Conservation (phyloP, 2,329 filamentous ascomycete species). For the Didymella exigua region DNA sequence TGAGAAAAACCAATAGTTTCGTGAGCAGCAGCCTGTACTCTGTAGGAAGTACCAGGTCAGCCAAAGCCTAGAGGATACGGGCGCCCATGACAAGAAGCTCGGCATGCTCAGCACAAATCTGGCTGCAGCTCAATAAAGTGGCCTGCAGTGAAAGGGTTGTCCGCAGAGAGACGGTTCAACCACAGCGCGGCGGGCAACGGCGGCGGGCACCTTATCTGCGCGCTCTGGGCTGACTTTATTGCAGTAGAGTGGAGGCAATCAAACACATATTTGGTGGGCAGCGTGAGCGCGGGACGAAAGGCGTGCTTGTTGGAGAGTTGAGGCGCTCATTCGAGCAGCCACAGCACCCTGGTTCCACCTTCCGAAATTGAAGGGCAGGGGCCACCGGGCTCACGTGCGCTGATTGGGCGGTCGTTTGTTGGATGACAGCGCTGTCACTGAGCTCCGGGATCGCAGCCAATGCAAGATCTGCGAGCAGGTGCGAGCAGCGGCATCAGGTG, state of each 20-base stretch:
- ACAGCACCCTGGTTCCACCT: conserved; percentile 17
- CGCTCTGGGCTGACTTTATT: conserved; percentile 4
- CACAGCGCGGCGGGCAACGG: background rate
- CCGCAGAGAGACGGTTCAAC: conserved; percentile 8
- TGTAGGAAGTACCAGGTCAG: background rate
- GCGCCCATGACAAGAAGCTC: background rate
- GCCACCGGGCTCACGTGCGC: conserved; percentile 1
- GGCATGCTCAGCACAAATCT: conserved; percentile 6
- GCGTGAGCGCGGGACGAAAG: background rate
- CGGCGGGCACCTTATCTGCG: conserved; percentile 7
- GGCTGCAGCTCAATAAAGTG: conserved; percentile 16
- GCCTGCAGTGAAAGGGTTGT: conserved; percentile 4
- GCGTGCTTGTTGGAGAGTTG: conserved; percentile 1
- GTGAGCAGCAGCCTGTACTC: background rate
- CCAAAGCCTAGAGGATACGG: conserved; percentile 4
- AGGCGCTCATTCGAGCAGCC: conserved; percentile 15
- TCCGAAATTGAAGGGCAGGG: conserved; percentile 16
- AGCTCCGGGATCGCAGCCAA: background rate
- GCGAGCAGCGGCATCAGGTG: conserved; percentile 1
- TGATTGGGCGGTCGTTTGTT: conserved; percentile 7
- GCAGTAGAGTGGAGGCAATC: conserved; percentile 9
- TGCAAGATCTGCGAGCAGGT: conserved; percentile 3
- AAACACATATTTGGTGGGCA: conserved; percentile 2
- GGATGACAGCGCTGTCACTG: conserved; percentile 4
- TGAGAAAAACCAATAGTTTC: conserved; percentile 11